These are phyloP conservation scores for Phytophthora melonis DNA, from an alignment of 352 stramenopile species.

Conservation along the genomic window DNA sequence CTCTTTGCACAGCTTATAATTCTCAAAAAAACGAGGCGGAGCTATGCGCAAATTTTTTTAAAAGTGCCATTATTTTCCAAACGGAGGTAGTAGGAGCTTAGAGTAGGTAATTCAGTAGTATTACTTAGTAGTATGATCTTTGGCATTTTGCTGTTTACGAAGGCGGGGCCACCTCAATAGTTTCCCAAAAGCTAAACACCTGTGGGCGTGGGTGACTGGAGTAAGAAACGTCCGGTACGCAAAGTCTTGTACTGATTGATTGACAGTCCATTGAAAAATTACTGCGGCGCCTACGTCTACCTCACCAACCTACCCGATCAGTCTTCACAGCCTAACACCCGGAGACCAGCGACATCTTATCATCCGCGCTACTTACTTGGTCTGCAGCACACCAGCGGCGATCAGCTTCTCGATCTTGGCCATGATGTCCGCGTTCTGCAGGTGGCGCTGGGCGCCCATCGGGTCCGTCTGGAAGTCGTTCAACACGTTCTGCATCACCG, in stretches of 20 bases:
- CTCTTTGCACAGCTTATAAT: no score
- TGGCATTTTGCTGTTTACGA: no score
- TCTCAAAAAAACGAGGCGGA: no score
- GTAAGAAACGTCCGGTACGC: neutral
- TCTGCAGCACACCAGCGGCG: constrained; percentile 97
- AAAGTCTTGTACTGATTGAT: neutral
- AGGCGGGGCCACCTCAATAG: no score
- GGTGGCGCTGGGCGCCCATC: constrained; percentile 88
- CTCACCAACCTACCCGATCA: neutral
- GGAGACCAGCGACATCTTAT: constrained; percentile 15
- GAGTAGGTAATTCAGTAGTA: no score
- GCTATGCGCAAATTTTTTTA: no score
- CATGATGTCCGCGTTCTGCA: constrained; percentile 95
- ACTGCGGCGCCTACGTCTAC: neutral
- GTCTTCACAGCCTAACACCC: neutral
- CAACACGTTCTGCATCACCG: constrained; percentile 98
- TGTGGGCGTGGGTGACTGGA: neutral
- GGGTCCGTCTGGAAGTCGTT: constrained; percentile 98
- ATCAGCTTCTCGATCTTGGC: constrained; percentile 99
- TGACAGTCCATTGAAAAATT: neutral
- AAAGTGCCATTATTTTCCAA: no score
- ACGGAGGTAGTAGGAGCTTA: no score
- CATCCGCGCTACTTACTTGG: constrained; percentile 61
- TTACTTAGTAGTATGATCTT: no score
- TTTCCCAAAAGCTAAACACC: no score